Percentiles rank a stretch among this genome's conserved stretches.
phyloP scores from a whole-genome alignment of 306 rosid genomes.

The Vigna hirtella region DNA sequence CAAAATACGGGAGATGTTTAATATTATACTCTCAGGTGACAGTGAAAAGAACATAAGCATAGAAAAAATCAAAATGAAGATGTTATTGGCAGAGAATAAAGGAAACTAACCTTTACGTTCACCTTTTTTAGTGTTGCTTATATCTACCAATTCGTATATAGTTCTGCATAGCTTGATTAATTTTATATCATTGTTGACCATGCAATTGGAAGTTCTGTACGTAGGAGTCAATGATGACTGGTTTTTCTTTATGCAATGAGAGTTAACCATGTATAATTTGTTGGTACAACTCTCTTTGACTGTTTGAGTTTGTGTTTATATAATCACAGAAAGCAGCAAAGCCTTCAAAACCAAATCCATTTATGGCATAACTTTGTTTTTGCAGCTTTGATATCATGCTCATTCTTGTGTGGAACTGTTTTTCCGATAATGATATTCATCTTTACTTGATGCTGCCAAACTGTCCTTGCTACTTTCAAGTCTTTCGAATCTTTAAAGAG shows the following conservation, averaged over 20 bases:
- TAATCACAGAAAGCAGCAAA: slow-evolving; percentile 21
- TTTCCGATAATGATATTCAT: slow-evolving; percentile 43
- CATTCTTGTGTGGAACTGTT: slow-evolving; percentile 45
- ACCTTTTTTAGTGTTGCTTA: slow-evolving; percentile 13
- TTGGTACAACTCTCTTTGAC: slow-evolving; percentile 32
- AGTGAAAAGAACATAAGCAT: background rate
- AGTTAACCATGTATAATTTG: slow-evolving; percentile 38
- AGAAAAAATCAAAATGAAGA: slow-evolving; percentile 34
- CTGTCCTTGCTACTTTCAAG: slow-evolving; percentile 47
- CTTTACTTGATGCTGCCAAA: slow-evolving; percentile 58
- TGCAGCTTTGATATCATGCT: slow-evolving; percentile 43
- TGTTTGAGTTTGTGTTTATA: slow-evolving; percentile 22
- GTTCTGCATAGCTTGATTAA: slow-evolving; percentile 37
- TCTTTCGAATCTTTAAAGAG: slow-evolving; percentile 46
- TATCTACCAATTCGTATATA: slow-evolving; percentile 26
- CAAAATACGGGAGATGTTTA: slow-evolving; percentile 33
- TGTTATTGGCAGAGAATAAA: slow-evolving; percentile 48
- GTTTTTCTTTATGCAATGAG: slow-evolving; percentile 27
- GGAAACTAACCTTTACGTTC: slow-evolving; percentile 37
- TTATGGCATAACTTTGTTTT: slow-evolving; percentile 37
- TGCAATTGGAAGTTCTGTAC: slow-evolving; percentile 34
- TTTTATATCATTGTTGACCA: slow-evolving; percentile 42
- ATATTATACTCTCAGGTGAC: slow-evolving; percentile 27
- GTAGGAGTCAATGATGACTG: slow-evolving; percentile 23
- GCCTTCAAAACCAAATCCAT: slow-evolving; percentile 43